These are phyloP conservation scores for Candida patagonica DNA, from an alignment of 805 yeast genomes.

Conservation along the genomic window DNA sequence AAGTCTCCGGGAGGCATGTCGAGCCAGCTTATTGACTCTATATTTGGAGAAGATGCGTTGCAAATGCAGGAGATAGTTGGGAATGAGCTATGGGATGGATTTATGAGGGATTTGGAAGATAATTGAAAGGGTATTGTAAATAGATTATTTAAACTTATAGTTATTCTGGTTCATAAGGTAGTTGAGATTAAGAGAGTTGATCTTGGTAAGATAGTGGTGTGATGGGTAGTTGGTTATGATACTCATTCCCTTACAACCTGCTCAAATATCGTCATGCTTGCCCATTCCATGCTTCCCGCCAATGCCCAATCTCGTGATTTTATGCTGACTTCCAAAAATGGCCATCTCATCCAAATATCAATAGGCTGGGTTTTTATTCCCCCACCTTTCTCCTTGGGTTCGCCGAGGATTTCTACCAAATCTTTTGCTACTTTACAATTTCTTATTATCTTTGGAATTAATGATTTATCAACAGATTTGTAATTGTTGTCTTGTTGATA, in stretches of 20 bases:
- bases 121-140: too few species aligned
- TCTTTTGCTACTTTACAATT: conserved; percentile 22
- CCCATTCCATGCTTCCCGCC: conserved; percentile 25
- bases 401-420: conserved; percentile 30
- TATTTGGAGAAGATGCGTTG: conserved; percentile 10
- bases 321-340: conserved; percentile 29
- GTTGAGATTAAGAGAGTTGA: too few species aligned
- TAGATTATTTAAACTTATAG: too few species aligned
- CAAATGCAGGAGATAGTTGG: conserved; percentile 15
- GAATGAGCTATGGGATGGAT: conserved; percentile 18
- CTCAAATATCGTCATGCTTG: too few species aligned
- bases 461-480: conserved; percentile 4
- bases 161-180: too few species aligned
- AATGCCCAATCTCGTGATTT: conserved; percentile 30
- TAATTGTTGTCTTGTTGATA: conserved; percentile 22
- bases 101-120: conserved; percentile 12
- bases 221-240: too few species aligned
- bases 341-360: conserved; percentile 36
- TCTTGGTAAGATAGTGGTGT: too few species aligned
- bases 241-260: too few species aligned
- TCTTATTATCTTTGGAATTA: conserved; percentile 19
- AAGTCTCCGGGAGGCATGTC: not conserved
- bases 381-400: conserved; percentile 36
- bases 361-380: conserved; percentile 24
- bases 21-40: conserved; percentile 3